Base-by-base conservation (phyloP, 2,329 filamentous ascomycete species). In the Pseudohalonectria lignicola region DNA sequence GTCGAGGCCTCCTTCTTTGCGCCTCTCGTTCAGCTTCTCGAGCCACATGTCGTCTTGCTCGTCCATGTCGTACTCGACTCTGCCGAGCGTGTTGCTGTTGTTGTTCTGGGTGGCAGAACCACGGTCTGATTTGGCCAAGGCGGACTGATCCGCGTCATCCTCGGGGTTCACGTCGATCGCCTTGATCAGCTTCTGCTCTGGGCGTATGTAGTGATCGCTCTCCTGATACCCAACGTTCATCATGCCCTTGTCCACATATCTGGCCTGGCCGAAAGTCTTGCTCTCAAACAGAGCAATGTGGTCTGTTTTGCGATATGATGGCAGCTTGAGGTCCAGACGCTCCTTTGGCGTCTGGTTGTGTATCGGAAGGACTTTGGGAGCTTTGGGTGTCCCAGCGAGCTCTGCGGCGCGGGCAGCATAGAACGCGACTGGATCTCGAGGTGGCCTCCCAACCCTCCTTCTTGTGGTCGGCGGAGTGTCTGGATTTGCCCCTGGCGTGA, bases 61-160 rank as follows among this genome's bases (percentile, higher is more conserved):
- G 53, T 98, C 92, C 92, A 98, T 98, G 57, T 98, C 92, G 56
- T 98, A 98, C 56, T 98, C 92, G 16, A 98, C 92, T 40, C 86
- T 79, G 11, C 86, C 86, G 29, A 93, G 36, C 5, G 19, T 72
- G 15, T 66, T 66, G 23, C 12, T 65, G 62, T 29, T 55, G 52
- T 29, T 58, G 57, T 4, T 26, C 8, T 12, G 7, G 23, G n/a
- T 31, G 7, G 49, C 66, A 5, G 62, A 54, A 33, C 84, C 79
- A 8, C 70, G 72, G 35, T 84, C 82, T 15, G 64, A 64, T 44
- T 71, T 74, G 15, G 50, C 49, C 2, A 54, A 49, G 26, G 59
- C 52, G 2, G 61, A 55, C 32, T 66, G 59, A 16, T 79, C 75
- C 3, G 58, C 48, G 29, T 80, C 76, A 34, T 80, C 76, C 35